Conservation (phyloP, 306 rosid species). For the Dalbergia cultrata region DNA sequence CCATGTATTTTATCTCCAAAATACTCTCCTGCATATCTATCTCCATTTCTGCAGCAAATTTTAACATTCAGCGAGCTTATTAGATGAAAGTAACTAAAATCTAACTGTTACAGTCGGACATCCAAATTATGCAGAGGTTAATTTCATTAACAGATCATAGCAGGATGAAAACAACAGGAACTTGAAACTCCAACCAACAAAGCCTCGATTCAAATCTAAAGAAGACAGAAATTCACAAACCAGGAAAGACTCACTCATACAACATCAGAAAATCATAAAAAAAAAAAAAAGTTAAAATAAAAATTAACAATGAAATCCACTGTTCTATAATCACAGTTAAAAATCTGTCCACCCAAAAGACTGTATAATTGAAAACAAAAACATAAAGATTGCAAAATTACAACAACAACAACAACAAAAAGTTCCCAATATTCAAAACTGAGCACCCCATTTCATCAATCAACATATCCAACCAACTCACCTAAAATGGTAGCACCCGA, state of each 20-base stretch:
- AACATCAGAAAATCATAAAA: background rate
- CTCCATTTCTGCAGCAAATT: constrained; percentile 79
- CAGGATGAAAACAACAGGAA: background rate
- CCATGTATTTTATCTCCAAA: constrained; percentile 99
- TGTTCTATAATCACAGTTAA: constrained; percentile 37
- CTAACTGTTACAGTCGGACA: background rate
- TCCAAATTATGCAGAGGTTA: constrained; percentile 37
- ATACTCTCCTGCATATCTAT: constrained; percentile 97
- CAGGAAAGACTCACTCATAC: background rate
- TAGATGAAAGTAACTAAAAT: background rate
- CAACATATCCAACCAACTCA: constrained; percentile 30
- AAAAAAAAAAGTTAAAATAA: no score
- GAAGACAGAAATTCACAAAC: constrained; percentile 10
- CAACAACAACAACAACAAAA: background rate
- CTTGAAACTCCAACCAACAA: background rate
- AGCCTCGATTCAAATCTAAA: background rate
- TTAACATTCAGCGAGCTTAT: background rate
- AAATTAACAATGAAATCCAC: background rate
- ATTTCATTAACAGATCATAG: constrained; percentile 18
- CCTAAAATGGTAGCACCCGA: constrained; percentile 97
- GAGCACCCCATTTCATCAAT: background rate
- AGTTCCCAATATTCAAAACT: background rate
- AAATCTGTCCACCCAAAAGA: constrained; percentile 31
- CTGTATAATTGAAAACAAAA: background rate
- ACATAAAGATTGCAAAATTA: constrained; percentile 9